A percentile compares a stretch with the other conserved stretches of the same genome.
Conservation (phyloP, 306 rosid species). For the Aeschynomene evenia region DNA sequence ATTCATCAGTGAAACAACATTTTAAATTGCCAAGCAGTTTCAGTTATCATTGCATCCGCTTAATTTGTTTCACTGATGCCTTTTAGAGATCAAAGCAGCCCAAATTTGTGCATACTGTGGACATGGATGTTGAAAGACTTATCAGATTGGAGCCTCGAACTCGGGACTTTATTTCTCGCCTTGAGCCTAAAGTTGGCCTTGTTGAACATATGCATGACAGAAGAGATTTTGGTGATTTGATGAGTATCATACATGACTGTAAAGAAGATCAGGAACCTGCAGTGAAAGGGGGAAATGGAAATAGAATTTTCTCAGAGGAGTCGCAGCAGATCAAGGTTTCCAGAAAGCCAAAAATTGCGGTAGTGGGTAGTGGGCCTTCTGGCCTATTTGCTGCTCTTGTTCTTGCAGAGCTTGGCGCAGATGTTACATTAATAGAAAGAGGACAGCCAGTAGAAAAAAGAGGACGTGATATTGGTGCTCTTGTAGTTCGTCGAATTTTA, state of each 20-base stretch:
- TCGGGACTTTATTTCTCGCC: slow-evolving; percentile 76
- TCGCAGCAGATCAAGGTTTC: slow-evolving; percentile 15
- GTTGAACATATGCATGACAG: slow-evolving; percentile 56
- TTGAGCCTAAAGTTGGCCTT: slow-evolving; percentile 84
- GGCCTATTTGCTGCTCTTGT: slow-evolving; percentile 91
- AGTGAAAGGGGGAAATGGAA: slow-evolving; percentile 37
- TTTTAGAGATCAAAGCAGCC: slow-evolving; percentile 78
- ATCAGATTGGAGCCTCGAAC: slow-evolving; percentile 70
- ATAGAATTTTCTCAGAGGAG: slow-evolving; percentile 35
- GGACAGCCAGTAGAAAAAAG: slow-evolving; percentile 95
- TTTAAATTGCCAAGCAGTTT: neutral
- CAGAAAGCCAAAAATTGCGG: slow-evolving; percentile 70
- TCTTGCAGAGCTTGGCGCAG: slow-evolving; percentile 91
- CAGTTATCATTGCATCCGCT: slow-evolving; percentile 5
- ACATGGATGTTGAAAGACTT: slow-evolving; percentile 81
- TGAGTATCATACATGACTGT: slow-evolving; percentile 48
- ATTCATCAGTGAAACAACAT: neutral
- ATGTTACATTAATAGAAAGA: slow-evolving; percentile 93
- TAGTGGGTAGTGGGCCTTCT: slow-evolving; percentile 91
- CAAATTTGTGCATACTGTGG: slow-evolving; percentile 87
- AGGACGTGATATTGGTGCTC: slow-evolving; percentile 94
- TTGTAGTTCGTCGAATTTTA: slow-evolving; percentile 66
- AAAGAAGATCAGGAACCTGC: slow-evolving; percentile 36
- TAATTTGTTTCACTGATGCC: slow-evolving; percentile 32
- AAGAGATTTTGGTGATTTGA: slow-evolving; percentile 57